A percentile compares a stretch with the other conserved stretches of the same genome.
Evolutionary conservation across 805 yeast species (phyloP).

Genomic region (Metschnikowia shivogae): DNA sequence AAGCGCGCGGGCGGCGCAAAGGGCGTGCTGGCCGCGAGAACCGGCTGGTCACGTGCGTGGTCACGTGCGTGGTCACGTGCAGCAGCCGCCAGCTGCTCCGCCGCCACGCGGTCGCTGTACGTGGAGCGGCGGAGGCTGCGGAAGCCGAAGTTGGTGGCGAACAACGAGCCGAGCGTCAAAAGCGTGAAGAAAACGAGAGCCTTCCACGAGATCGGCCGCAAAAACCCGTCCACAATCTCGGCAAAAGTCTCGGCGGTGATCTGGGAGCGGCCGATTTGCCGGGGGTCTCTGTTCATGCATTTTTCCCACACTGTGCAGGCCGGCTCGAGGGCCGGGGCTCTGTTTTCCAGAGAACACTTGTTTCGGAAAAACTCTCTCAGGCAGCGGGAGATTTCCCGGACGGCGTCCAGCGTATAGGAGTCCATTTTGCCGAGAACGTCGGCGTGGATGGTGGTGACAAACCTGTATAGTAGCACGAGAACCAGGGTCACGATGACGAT

Average conservation of each 20-base stretch:
- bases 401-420: conserved; percentile 53
- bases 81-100: neutral
- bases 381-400: conserved; percentile 66
- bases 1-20: conserved; percentile 3
- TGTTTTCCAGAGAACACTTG: conserved; percentile 57
- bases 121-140: conserved; percentile 9
- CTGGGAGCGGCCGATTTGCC: conserved; percentile 58
- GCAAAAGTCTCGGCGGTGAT: conserved; percentile 82
- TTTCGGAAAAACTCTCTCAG: conserved; percentile 65
- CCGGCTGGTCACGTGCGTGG: neutral
- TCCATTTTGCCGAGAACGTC: conserved; percentile 75
- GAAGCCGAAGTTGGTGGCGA: conserved; percentile 40
- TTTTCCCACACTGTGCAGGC: conserved; percentile 71
- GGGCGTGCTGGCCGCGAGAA: conserved; percentile 7
- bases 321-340: conserved; percentile 73
- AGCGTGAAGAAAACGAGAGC: conserved; percentile 49
- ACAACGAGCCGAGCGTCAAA: conserved; percentile 48
- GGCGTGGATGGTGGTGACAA: conserved; percentile 50
- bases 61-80: neutral
- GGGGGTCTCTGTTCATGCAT: conserved; percentile 81
- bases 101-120: conserved; percentile 2
- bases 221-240: conserved; percentile 72
- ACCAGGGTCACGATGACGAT: conserved; percentile 46
- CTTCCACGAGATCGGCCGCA: conserved; percentile 68
- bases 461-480: conserved; percentile 48